phyloP scores from a whole-genome alignment of 2,329 filamentous ascomycete species.

The Thelonectria olida region DNA sequence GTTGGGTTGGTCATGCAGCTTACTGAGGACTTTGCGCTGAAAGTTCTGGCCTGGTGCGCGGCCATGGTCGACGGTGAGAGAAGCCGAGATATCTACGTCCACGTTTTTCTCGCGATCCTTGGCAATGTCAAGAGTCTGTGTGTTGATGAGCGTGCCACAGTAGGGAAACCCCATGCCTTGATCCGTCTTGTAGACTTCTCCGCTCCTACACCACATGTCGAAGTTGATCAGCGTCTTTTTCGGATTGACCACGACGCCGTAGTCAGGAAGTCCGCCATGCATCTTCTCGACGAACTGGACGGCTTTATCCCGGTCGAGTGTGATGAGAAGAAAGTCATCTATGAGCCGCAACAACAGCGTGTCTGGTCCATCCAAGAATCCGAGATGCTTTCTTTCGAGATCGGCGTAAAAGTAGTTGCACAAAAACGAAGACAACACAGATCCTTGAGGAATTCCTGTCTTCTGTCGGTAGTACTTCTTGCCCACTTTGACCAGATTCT shows the following conservation, averaged over 20 bases:
- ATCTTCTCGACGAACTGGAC: conserved; percentile 79
- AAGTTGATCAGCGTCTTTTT: conserved; percentile 90
- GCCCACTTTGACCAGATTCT: conserved; percentile 88
- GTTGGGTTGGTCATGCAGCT: conserved; percentile 33
- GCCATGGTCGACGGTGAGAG: conserved; percentile 81
- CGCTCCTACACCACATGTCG: conserved; percentile 65
- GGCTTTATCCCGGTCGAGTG: conserved; percentile 72
- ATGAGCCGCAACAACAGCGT: conserved; percentile 83
- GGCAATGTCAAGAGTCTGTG: conserved; percentile 75
- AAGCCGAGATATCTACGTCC: conserved; percentile 64
- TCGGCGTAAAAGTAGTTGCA: conserved; percentile 98
- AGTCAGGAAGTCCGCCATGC: conserved; percentile 80
- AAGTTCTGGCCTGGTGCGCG: conserved; percentile 80
- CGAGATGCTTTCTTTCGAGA: conserved; percentile 75
- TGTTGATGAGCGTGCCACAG: conserved; percentile 84
- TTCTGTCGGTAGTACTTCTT: conserved; percentile 90
- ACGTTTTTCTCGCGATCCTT: conserved; percentile 70
- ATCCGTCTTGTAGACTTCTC: conserved; percentile 58
- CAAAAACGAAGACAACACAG: conserved; percentile 83
- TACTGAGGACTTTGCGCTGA: conserved; percentile 79
- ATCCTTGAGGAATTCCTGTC: conserved; percentile 91
- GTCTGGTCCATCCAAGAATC: conserved; percentile 67
- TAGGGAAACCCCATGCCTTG: conserved; percentile 75
- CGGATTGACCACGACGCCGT: conserved; percentile 81
- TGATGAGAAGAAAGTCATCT: conserved; percentile 94